Percentiles rank a stretch among this genome's conserved stretches.
These are phyloP conservation scores for Paramecium primaurelia DNA, from an alignment of 73 alveolate genomes.

Conservation along the genomic window DNA sequence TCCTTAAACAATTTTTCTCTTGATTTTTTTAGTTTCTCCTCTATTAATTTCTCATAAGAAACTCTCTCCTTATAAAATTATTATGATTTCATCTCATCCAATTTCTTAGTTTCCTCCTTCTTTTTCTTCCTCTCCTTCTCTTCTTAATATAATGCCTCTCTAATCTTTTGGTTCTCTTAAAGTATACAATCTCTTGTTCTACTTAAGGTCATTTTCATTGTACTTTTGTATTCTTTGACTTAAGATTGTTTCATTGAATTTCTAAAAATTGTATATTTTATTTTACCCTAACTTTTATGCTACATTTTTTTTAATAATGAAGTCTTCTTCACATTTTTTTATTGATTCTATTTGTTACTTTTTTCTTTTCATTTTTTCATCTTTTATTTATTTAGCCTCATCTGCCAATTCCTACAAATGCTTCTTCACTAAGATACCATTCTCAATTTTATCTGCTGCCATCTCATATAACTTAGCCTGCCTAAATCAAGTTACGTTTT, in stretches of 20 bases:
- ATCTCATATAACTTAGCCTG: conserved; percentile 36
- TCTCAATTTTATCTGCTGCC: conserved; percentile 18
- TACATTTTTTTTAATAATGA: neutral
- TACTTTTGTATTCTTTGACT: conserved; percentile 4
- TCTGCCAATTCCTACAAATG: neutral
- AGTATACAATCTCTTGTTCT: neutral
- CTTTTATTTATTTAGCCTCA: neutral
- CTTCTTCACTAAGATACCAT: neutral
- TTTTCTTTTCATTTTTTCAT: neutral
- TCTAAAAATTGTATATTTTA: neutral
- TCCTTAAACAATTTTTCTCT: neutral
- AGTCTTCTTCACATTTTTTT: neutral
- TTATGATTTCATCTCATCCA: neutral
- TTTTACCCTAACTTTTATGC: neutral
- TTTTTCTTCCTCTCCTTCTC: neutral
- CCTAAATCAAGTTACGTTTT: neutral
- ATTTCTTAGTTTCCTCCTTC: neutral
- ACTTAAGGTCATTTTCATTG: neutral
- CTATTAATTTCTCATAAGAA: neutral
- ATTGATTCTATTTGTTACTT: neutral
- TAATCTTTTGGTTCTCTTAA: neutral
- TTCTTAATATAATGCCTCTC: neutral
- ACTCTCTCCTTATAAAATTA: conserved; percentile 3
- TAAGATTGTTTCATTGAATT: neutral
- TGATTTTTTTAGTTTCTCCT: neutral